These are phyloP conservation scores for Byssochlamys sp. DNA, from an alignment of 2,329 filamentous ascomycete genomes.

Conservation along the genomic window DNA sequence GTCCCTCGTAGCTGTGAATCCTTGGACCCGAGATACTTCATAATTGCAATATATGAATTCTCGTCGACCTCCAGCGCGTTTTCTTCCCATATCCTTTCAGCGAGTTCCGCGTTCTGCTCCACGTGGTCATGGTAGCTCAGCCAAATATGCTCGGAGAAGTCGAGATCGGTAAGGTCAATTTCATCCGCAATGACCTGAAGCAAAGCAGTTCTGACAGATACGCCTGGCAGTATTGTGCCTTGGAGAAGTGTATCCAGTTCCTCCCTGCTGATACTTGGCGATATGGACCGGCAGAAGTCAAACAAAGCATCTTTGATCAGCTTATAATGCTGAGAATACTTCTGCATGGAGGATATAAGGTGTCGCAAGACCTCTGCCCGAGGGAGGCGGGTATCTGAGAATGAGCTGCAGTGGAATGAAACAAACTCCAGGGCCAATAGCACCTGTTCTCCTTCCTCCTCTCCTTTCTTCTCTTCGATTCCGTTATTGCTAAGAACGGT, in stretches of 20 bases:
- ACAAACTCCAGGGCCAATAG: conserved; percentile 81
- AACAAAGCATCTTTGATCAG: conserved; percentile 83
- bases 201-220: conserved; percentile 70
- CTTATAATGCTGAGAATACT: conserved; percentile 87
- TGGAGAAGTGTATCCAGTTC: conserved; percentile 70
- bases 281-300: conserved; percentile 74
- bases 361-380: conserved; percentile 61
- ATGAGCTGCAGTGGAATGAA: conserved; percentile 76
- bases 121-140: conserved; percentile 84
- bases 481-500: conserved; percentile 70
- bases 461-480: conserved; percentile 52
- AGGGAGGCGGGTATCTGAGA: conserved; percentile 63
- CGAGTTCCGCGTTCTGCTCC: conserved; percentile 74
- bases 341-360: conserved; percentile 74
- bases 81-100: conserved; percentile 87
- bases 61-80: conserved; percentile 65
- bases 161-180: conserved; percentile 78
- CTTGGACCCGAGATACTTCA: conserved; percentile 69
- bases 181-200: conserved; percentile 85
- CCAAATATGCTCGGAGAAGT: conserved; percentile 86
- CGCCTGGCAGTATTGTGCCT: conserved; percentile 69
- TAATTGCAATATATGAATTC: conserved; percentile 56
- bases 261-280: conserved; percentile 62
- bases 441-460: conserved; percentile 81
- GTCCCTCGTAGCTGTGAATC: conserved; percentile 76